Conservation (phyloP, 2,329 filamentous ascomycete genomes). For the Bipolaris sorokiniana region DNA sequence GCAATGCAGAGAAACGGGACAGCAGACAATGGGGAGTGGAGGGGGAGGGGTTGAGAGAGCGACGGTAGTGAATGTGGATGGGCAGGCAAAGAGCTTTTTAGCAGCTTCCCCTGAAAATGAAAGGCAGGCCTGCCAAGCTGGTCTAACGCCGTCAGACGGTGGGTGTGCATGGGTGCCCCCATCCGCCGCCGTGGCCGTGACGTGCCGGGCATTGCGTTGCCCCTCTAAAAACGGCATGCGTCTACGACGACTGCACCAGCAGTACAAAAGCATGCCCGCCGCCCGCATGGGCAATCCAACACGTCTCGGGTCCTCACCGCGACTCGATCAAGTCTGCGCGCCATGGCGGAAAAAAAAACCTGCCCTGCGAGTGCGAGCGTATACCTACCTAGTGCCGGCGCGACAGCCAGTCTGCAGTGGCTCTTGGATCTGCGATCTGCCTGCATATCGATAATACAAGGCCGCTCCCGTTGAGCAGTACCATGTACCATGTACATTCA, state of each 20-base stretch:
- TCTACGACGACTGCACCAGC: conserved; percentile 1
- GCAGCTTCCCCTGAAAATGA: conserved; percentile 41
- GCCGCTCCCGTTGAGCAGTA: conserved; percentile 9
- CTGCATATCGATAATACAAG: conserved; percentile 20
- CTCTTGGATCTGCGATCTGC: conserved; percentile 10
- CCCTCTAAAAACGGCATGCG: conserved; percentile 25
- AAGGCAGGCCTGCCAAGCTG: conserved; percentile 34
- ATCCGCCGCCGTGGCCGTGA: conserved; percentile 32
- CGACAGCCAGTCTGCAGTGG: neutral
- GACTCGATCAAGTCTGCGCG: conserved; percentile 4
- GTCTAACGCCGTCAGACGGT: conserved; percentile 31
- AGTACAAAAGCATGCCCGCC: conserved; percentile 9
- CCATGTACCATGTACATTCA: neutral
- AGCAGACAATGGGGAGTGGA: conserved; percentile 28
- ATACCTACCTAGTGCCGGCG: conserved; percentile 23
- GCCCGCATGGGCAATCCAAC: neutral
- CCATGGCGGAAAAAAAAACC: conserved; percentile 12
- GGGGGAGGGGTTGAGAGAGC: conserved; percentile 29
- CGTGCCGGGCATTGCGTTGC: conserved; percentile 26
- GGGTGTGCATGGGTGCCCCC: conserved; percentile 30
- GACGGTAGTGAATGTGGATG: conserved; percentile 39
- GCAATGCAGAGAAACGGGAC: conserved; percentile 31
- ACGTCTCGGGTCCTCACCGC: neutral
- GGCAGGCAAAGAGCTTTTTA: conserved; percentile 41
- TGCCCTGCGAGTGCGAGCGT: conserved; percentile 13